phyloP scores from a whole-genome alignment of 2,329 filamentous ascomycete species.

The Magnaporthiopsis poae region DNA sequence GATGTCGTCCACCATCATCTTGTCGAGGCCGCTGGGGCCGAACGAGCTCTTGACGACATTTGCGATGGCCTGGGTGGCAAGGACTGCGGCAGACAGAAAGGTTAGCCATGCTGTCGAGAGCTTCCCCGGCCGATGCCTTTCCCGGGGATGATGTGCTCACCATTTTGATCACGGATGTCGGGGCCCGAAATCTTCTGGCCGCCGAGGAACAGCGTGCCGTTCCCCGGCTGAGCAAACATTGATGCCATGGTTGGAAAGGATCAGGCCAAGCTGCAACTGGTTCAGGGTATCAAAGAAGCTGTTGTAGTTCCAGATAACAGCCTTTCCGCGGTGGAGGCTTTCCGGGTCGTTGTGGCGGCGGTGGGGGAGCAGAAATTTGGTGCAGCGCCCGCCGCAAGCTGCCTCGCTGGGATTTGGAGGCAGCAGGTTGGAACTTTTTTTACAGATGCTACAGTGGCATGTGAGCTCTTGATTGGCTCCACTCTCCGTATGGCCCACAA shows the following conservation, averaged over 20 bases:
- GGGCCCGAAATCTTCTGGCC: constrained; percentile 94
- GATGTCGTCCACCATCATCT: constrained; percentile 99
- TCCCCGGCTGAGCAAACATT: constrained; percentile 90
- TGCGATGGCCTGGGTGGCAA: constrained; percentile 90
- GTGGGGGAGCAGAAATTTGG: not conserved
- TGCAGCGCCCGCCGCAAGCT: not conserved
- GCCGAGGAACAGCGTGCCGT: constrained; percentile 92
- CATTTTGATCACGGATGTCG: constrained; percentile 95
- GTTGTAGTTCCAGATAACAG: not conserved
- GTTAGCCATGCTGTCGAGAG: constrained; percentile 8
- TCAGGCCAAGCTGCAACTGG: not conserved
- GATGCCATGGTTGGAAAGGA: constrained; percentile 59
- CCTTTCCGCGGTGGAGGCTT: not conserved
- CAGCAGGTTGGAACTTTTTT: not conserved
- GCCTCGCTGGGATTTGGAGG: not conserved
- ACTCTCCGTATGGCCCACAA: not conserved
- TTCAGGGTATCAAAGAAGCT: not conserved
- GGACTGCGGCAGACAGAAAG: constrained; percentile 42
- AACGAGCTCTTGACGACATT: constrained; percentile 99
- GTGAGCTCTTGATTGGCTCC: constrained; percentile 2
- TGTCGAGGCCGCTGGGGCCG: constrained; percentile 90
- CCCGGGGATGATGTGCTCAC: constrained; percentile 30
- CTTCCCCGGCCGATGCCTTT: no score
- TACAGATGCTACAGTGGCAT: constrained; percentile 14
- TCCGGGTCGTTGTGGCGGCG: not conserved